phyloP scores from a whole-genome alignment of 768 basidiomycete species.

The Amanita rubescens region DNA sequence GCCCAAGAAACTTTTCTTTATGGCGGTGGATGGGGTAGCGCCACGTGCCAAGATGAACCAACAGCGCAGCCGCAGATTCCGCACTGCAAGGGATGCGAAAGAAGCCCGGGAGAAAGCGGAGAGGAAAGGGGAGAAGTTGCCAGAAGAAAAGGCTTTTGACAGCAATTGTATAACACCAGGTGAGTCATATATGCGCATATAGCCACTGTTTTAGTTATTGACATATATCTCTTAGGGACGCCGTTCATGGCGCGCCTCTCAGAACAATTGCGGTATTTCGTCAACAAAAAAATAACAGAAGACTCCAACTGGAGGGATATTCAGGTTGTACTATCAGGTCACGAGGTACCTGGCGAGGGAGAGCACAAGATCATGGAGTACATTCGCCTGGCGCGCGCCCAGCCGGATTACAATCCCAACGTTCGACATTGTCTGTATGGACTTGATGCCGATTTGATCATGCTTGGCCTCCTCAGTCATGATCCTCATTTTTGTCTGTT shows the following conservation, averaged over 20 bases:
- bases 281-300: slow-evolving; percentile 97
- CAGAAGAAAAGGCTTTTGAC: slow-evolving; percentile 93
- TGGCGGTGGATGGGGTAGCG: slow-evolving; percentile 97
- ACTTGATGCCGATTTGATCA: slow-evolving; percentile 96
- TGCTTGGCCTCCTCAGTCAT: slow-evolving; percentile 94
- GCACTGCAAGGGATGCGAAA: slow-evolving; percentile 88
- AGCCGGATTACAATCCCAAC: slow-evolving; percentile 94
- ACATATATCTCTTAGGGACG: slow-evolving; percentile 49
- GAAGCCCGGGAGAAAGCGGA: slow-evolving; percentile 84
- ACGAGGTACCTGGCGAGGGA: slow-evolving; percentile 98
- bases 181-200: slow-evolving; percentile 25
- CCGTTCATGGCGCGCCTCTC: slow-evolving; percentile 94
- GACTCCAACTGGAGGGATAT: slow-evolving; percentile 93
- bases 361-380: slow-evolving; percentile 99
- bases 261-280: slow-evolving; percentile 87
- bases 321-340: slow-evolving; percentile 89
- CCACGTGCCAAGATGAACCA: slow-evolving; percentile 99
- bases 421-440: slow-evolving; percentile 97
- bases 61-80: slow-evolving; percentile 87
- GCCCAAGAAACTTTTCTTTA: slow-evolving; percentile 95
- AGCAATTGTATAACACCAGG: slow-evolving; percentile 99
- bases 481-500: slow-evolving; percentile 98
- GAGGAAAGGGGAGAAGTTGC: slow-evolving; percentile 84
- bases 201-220: neutral
- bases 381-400: slow-evolving; percentile 89